phyloP scores from a whole-genome alignment of 257 asterid species.

The Gynochthodes officinalis region DNA sequence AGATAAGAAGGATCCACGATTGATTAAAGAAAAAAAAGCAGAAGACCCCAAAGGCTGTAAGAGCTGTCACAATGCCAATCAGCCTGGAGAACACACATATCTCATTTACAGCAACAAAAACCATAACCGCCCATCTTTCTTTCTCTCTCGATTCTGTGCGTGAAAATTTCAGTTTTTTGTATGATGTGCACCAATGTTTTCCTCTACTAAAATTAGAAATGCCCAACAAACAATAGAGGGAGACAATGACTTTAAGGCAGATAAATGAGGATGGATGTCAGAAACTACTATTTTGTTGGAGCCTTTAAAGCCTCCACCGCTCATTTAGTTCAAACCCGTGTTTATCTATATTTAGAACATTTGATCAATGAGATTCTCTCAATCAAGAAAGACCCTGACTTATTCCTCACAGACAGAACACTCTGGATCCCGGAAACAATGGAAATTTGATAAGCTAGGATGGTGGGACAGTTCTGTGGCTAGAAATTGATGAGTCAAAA shows the following conservation, averaged over 20 bases:
- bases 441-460: background rate
- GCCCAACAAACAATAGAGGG: background rate
- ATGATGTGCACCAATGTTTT: background rate
- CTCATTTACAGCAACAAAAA: background rate
- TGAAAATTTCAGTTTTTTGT: background rate
- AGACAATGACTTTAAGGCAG: constrained; percentile 5
- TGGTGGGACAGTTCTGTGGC: constrained; percentile 8
- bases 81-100: background rate
- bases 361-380: background rate
- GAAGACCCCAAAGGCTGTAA: constrained; percentile 7
- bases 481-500: background rate
- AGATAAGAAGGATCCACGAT: constrained; percentile 1
- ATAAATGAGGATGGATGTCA: constrained; percentile 14
- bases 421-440: background rate
- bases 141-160: background rate
- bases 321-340: constrained; percentile 8
- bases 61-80: constrained; percentile 8
- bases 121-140: background rate
- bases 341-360: constrained; percentile 3
- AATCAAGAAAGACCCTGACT: background rate
- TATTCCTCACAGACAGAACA: background rate
- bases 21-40: background rate
- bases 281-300: constrained; percentile 15
- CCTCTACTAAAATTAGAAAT: background rate
- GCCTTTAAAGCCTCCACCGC: constrained; percentile 10